A percentile compares a stretch with the other conserved stretches of the same genome.
Evolutionary conservation across 306 rosid species (phyloP).

Genomic region (Elaeagnus macrophylla): DNA sequence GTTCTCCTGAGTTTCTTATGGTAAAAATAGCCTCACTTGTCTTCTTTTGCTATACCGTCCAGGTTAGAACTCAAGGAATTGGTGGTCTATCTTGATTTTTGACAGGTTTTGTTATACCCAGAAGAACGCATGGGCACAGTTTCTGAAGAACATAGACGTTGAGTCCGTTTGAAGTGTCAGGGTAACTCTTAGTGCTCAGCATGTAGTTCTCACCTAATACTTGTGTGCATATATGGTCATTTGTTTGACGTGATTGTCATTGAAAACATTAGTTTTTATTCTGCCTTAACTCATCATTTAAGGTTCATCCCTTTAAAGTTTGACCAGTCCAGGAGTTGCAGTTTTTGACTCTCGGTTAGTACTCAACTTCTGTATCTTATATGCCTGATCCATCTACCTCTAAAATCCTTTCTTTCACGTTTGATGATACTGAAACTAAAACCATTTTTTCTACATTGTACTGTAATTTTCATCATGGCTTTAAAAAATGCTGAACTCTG

Average conservation of each 20-base stretch:
- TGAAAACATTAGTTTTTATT: constrained; percentile 7
- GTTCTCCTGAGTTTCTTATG: not conserved
- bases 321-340: no score
- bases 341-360: no score
- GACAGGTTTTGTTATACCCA: constrained; percentile 3
- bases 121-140: constrained; percentile 2
- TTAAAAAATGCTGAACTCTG: no score
- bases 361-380: no score
- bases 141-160: constrained; percentile 10
- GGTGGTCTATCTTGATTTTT: constrained; percentile 11
- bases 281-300: no score
- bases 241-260: not conserved
- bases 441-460: no score
- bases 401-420: no score
- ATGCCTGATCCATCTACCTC: no score
- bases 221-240: constrained; percentile 2
- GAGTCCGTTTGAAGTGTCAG: constrained; percentile 10
- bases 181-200: constrained; percentile 16
- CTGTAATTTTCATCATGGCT: no score
- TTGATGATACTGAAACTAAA: no score
- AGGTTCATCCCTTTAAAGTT: no score
- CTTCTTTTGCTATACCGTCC: not conserved
- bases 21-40: not conserved
- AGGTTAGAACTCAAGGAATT: not conserved
- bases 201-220: not conserved